Base-by-base conservation (phyloP, 345 rosid genomes). In the Heritiera fomes region DNA sequence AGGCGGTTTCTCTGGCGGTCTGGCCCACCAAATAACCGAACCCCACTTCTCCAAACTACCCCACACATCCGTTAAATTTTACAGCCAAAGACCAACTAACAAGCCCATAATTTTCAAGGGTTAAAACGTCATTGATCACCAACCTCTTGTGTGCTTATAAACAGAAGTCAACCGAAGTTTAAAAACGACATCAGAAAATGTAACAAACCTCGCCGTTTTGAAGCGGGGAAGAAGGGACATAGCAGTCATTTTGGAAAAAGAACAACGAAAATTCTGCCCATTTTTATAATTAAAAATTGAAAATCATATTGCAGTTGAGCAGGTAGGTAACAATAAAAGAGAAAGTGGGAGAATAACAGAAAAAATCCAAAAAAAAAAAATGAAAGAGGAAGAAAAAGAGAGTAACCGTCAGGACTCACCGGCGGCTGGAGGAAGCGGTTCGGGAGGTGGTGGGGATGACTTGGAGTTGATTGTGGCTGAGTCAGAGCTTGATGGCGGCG, bases 241-340 rank as follows among this genome's bases (percentile, higher is more conserved):
- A 73, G 0, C 0, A 0, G 89, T 81, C 72, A 85, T 81, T 85
- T 71, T 0, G 8, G 1, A 17, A 66, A 82, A 83, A 82, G 81
- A 81, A 80, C 75, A 50, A 81, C 83, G 85, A 77, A 83, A 81
- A 85, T 66, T 75, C 13, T 23, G 80, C 72, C 88, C 81, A 50
- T 69, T 65, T 34, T 34, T 1, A 34, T 47, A 23, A 61, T 66
- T 79, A 81, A 34, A 34, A 34, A 34, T 34, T 81, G 70, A 45
- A 12, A 28, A 11, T 74, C 75, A 78, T 46, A 60, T 85, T 87
- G 85, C 95, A 82, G 93, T 90, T 91, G 82, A 66, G 85, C 85
- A 82, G 91, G 90, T 86, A 69, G 90, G 83, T 80, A 83, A 38
- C 59, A 66, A 45, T 20, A 71, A 78, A 56, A 77, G 74, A 81